Conservation (phyloP, 1,284 basidiomycete species). For the Pulveroboletus sp. region DNA sequence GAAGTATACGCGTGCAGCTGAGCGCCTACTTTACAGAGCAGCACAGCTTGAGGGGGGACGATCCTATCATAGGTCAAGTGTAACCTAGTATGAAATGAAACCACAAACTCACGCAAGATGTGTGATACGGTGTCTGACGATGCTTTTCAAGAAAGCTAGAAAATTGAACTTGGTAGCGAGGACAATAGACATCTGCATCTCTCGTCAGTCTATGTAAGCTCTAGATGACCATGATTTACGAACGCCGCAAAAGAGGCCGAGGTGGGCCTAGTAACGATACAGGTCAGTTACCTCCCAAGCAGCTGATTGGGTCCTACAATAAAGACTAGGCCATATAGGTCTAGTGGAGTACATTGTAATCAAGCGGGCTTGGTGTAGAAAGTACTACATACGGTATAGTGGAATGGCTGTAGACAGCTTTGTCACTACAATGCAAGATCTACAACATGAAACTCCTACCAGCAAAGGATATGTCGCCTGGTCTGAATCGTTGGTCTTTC, state of each 20-base stretch:
- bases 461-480: constrained; percentile 45
- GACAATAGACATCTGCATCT: constrained; percentile 46
- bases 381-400: constrained; percentile 38
- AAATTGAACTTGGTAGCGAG: constrained; percentile 55
- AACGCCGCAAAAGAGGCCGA: constrained; percentile 46
- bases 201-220: constrained; percentile 1
- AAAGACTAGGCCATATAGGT: constrained; percentile 55
- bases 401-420: constrained; percentile 30
- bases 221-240: not conserved
- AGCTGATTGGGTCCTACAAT: constrained; percentile 31
- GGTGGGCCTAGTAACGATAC: constrained; percentile 38
- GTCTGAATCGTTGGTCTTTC: constrained; percentile 37
- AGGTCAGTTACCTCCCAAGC: not conserved
- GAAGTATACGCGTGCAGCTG: not conserved
- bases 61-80: constrained; percentile 38
- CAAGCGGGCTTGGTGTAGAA: not conserved
- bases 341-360: constrained; percentile 30
- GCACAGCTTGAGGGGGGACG: constrained; percentile 58
- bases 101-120: constrained; percentile 47
- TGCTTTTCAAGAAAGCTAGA: constrained; percentile 51
- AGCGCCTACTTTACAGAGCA: constrained; percentile 55
- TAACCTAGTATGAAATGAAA: constrained; percentile 14
- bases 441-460: constrained; percentile 27
- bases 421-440: constrained; percentile 1
- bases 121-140: constrained; percentile 54